Conservation (phyloP, 1,139 yeast species). For the Lipomyces yarrowii region DNA sequence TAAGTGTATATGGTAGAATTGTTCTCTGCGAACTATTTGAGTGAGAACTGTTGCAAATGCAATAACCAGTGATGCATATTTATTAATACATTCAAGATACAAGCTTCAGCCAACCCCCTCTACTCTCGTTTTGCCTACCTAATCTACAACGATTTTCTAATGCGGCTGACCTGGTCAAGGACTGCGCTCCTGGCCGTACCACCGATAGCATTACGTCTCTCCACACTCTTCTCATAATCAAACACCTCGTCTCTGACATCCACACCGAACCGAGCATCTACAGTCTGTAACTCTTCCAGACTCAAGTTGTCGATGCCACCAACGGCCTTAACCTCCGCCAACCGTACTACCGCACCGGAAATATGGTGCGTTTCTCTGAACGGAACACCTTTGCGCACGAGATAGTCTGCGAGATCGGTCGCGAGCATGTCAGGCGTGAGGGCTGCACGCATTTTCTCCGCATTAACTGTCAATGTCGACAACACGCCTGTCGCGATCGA, state of each 20-base stretch:
- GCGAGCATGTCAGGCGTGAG: slow-evolving; percentile 99
- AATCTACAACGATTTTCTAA: slow-evolving; percentile 35
- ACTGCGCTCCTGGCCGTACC: slow-evolving; percentile 97
- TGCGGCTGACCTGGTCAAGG: slow-evolving; percentile 60
- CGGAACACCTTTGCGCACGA: slow-evolving; percentile 97
- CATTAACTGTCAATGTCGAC: slow-evolving; percentile 75
- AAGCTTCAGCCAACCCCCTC: not conserved
- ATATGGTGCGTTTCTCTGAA: slow-evolving; percentile 99
- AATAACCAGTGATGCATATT: not conserved
- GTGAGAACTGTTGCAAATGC: not conserved
- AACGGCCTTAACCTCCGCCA: slow-evolving; percentile 75
- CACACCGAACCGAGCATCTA: slow-evolving; percentile 75
- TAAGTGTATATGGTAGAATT: not conserved
- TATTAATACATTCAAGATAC: not conserved
- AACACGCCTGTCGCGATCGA: slow-evolving; percentile 95
- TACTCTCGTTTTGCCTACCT: not conserved
- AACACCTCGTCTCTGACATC: slow-evolving; percentile 78
- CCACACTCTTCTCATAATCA: slow-evolving; percentile 91
- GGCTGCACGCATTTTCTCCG: slow-evolving; percentile 78
- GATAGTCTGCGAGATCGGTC: slow-evolving; percentile 95
- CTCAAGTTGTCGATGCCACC: slow-evolving; percentile 80
- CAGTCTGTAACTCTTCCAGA: slow-evolving; percentile 72
- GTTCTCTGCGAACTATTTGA: not conserved
- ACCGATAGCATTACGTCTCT: slow-evolving; percentile 94
- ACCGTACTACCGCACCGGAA: slow-evolving; percentile 94